Conservation (phyloP, 2,329 filamentous ascomycete species). For the Cladosporium halotolerans region DNA sequence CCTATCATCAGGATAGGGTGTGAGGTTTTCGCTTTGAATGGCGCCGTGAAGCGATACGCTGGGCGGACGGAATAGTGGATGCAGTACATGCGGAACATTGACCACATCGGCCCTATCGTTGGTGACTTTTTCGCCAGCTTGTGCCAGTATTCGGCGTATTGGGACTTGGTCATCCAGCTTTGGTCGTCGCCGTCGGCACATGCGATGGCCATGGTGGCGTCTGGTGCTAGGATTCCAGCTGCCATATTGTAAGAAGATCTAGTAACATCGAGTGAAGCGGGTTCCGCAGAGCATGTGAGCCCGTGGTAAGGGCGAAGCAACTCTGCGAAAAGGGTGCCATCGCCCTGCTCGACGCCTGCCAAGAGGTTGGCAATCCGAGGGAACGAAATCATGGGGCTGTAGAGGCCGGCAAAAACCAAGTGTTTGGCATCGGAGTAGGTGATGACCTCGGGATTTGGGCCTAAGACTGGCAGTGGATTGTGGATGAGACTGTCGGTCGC, state of each 20-base stretch:
- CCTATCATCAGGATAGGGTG: constrained; percentile 28
- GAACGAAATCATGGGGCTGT: constrained; percentile 32
- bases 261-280: neutral
- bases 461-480: constrained; percentile 34
- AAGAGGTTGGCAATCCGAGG: constrained; percentile 31
- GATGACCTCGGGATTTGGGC: constrained; percentile 31
- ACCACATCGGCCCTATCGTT: constrained; percentile 33
- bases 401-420: constrained; percentile 33
- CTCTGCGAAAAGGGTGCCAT: constrained; percentile 27
- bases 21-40: constrained; percentile 23
- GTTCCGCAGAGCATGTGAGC: neutral
- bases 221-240: constrained; percentile 3
- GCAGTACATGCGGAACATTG: constrained; percentile 33
- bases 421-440: constrained; percentile 36
- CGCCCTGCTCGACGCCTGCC: constrained; percentile 28
- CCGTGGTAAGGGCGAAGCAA: constrained; percentile 16
- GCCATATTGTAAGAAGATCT: constrained; percentile 4
- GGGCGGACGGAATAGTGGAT: constrained; percentile 34
- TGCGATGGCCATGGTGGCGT: constrained; percentile 29
- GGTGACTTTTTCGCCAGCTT: constrained; percentile 30
- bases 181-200: constrained; percentile 37
- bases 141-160: constrained; percentile 32
- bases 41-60: constrained; percentile 28
- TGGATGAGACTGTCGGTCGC: constrained; percentile 35
- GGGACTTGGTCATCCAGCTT: constrained; percentile 16